Conservation (phyloP, 2,329 filamentous ascomycete genomes). For the Arthrobotrys conoides region DNA sequence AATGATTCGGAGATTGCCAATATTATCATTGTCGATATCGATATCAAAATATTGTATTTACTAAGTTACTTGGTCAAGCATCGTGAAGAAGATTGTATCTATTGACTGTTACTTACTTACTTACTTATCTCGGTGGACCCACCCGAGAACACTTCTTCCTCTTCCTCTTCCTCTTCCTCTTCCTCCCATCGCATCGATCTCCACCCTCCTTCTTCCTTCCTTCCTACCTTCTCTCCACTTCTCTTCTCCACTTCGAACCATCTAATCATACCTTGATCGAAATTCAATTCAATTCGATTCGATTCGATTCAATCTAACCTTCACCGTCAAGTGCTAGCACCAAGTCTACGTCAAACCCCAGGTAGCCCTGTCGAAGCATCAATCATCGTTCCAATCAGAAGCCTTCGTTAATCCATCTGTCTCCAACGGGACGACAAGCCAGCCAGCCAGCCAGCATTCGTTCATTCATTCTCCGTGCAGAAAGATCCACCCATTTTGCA, state of each 20-base stretch:
- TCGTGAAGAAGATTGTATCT: not conserved
- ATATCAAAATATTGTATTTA: too few species aligned
- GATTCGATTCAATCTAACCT: not conserved
- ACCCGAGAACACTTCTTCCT: not conserved
- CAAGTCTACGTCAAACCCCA: not conserved
- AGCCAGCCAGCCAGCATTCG: too few species aligned
- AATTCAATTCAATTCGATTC: too few species aligned
- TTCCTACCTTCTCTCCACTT: not conserved
- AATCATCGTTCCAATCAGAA: constrained; percentile 11
- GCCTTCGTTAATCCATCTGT: not conserved
- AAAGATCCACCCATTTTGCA: not conserved
- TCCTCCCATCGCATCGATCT: not conserved
- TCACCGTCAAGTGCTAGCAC: not conserved
- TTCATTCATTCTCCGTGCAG: not conserved
- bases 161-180: constrained; percentile 1
- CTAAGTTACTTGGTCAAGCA: too few species aligned
- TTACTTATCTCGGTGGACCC: not conserved
- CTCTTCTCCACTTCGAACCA: not conserved
- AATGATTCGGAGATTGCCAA: not conserved
- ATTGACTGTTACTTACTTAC: not conserved
- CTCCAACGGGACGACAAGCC: constrained; percentile 1
- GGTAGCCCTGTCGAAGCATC: not conserved
- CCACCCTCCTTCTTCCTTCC: not conserved
- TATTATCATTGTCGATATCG: too few species aligned
- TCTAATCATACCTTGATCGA: too few species aligned